Base-by-base conservation (phyloP, 2,329 filamentous ascomycete species). In the Fonsecaea pugnacius region DNA sequence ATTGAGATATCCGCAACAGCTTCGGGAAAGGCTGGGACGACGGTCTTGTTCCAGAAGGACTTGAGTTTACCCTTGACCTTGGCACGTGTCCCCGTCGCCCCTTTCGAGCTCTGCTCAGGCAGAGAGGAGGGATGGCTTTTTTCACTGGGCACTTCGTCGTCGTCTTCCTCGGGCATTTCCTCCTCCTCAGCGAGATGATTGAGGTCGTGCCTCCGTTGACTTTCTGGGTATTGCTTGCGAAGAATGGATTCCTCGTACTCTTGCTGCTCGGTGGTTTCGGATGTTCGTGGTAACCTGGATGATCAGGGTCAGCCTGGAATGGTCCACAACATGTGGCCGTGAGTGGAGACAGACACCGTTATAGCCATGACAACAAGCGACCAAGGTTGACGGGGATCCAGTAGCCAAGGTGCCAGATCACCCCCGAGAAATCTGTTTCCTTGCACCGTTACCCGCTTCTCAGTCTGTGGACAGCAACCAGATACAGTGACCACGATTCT, bases 31-130 rank as follows among this genome's bases (percentile, higher is more conserved):
- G 64, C 61, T 9, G 64, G 64, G 7, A 66, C 64, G 57, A 66
- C 46, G 14, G 56, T 66, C 52, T 64, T 63, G 36, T 66, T 63
- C 64, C 64, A 66, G 60, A 66, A 66, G n/a, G 60, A 57, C 51
- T 54, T 61, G 51, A 66, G 51, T 53, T 64, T 66, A 32, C 55
- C 46, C 36, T 64, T 66, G 48, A 64, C 40, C 27, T 57, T 52
- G 27, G 62, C 46, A 24, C 48, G 36, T 21, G 62, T 7, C 3
- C 24, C 53, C 24, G 43, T 36, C 4, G 58, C 7, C 3, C 24
- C 53, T 24, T 32, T 36, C 9, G 43, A 51, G 30, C 33, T 43
- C 30, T 18, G 18, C 10, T 12, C 27, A 14, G 24, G 4, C 5
- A n/a, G n/a, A n/a, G 57, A 40, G 8, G 57, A 40, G 16, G 46